Evolutionary conservation across 2,329 filamentous ascomycete genomes (phyloP).

Genomic region (Penicillium digitatum): DNA sequence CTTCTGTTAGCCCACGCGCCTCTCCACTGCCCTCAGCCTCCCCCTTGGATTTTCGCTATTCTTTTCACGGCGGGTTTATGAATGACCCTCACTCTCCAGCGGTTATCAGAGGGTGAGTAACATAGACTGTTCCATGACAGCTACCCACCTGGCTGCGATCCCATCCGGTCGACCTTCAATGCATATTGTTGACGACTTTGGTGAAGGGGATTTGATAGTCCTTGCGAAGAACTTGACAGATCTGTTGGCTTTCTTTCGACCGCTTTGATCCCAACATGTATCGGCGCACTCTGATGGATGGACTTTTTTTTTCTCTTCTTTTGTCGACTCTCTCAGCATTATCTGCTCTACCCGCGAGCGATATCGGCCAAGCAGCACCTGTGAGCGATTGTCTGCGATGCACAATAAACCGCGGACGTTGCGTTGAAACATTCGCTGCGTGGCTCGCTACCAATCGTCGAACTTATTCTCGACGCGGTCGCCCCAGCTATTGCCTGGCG

Average conservation of each 20-base stretch:
- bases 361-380: slow-evolving; percentile 8
- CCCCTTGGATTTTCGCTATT: slow-evolving; percentile 25
- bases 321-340: neutral
- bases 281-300: slow-evolving; percentile 18
- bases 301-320: neutral
- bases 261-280: slow-evolving; percentile 12
- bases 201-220: slow-evolving; percentile 19
- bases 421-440: slow-evolving; percentile 9
- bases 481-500: slow-evolving; percentile 5
- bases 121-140: slow-evolving; percentile 18
- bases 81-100: slow-evolving; percentile 26
- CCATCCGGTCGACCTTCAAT: neutral
- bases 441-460: slow-evolving; percentile 2
- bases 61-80: slow-evolving; percentile 22
- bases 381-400: slow-evolving; percentile 29
- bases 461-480: slow-evolving; percentile 17
- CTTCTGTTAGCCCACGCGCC: slow-evolving; percentile 12
- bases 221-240: slow-evolving; percentile 13
- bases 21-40: slow-evolving; percentile 22
- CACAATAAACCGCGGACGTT: slow-evolving; percentile 36
- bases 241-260: slow-evolving; percentile 13
- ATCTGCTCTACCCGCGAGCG: slow-evolving; percentile 2
- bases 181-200: slow-evolving; percentile 18
- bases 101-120: slow-evolving; percentile 29
- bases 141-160: slow-evolving; percentile 12